These are phyloP conservation scores for Cercophora samala DNA, from an alignment of 495 filamentous ascomycete species.

Conservation along the genomic window DNA sequence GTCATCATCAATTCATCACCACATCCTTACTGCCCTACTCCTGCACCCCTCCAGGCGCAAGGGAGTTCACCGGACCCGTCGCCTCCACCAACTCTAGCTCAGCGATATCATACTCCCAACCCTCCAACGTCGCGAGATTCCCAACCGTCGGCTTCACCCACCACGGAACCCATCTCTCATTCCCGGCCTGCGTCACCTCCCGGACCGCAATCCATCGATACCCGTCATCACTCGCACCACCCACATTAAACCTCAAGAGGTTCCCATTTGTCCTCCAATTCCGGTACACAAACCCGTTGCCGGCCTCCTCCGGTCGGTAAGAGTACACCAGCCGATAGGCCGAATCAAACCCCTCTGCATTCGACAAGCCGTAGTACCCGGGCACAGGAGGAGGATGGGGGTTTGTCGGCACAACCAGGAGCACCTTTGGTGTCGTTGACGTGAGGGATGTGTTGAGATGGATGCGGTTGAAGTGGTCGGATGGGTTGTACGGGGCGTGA, in stretches of 20 bases:
- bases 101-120: slow-evolving; percentile 17
- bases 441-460: slow-evolving; percentile 4
- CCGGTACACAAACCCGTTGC: slow-evolving; percentile 3
- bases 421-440: not conserved
- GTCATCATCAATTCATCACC: not conserved
- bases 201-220: slow-evolving; percentile 24
- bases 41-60: slow-evolving; percentile 23
- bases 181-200: slow-evolving; percentile 14
- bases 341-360: slow-evolving; percentile 18
- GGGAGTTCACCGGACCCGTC: slow-evolving; percentile 20
- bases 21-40: slow-evolving; percentile 10
- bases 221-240: not conserved
- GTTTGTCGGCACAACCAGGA: slow-evolving; percentile 24
- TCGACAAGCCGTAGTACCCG: slow-evolving; percentile 26
- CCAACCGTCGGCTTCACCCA: slow-evolving; percentile 17
- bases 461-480: slow-evolving; percentile 24
- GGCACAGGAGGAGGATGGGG: slow-evolving; percentile 29
- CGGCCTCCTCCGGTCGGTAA: slow-evolving; percentile 18
- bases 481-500: slow-evolving; percentile 20
- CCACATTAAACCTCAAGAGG: slow-evolving; percentile 14
- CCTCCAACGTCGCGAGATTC: slow-evolving; percentile 15
- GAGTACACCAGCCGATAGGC: slow-evolving; percentile 21
- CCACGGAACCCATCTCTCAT: slow-evolving; percentile 24
- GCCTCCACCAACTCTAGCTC: slow-evolving; percentile 24
- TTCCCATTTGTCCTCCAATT: slow-evolving; percentile 10